Conservation (phyloP, 768 basidiomycete genomes). For the Lactifluus hygrophoroides region DNA sequence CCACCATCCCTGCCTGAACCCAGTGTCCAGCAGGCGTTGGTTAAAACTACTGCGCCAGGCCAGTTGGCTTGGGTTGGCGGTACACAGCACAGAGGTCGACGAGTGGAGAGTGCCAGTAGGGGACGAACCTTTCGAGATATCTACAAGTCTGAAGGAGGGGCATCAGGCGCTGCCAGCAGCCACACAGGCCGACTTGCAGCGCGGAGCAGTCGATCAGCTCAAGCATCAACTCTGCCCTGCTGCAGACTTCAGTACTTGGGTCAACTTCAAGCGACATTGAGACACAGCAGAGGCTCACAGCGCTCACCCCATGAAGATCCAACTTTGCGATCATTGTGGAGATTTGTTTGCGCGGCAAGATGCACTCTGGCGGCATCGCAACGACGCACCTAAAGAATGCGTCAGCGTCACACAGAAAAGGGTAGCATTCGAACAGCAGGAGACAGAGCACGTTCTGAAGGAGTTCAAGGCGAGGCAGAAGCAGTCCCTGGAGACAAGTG, state of each 20-base stretch:
- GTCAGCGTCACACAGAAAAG: background rate
- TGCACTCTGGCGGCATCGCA: background rate
- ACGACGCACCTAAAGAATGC: background rate
- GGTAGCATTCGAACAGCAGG: background rate
- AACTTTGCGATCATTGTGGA: background rate
- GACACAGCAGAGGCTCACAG: background rate
- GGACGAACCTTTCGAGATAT: background rate
- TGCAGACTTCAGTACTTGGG: background rate
- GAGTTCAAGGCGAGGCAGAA: background rate
- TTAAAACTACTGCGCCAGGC: background rate
- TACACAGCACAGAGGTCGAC: background rate
- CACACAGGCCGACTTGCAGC: background rate
- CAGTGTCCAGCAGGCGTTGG: background rate
- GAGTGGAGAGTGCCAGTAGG: background rate
- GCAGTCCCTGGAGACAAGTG: background rate
- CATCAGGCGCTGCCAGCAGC: background rate
- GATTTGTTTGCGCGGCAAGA: background rate
- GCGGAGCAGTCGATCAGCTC: background rate
- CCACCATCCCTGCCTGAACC: background rate
- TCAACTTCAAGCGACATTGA: background rate
- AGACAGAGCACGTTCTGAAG: background rate
- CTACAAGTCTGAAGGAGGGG: background rate
- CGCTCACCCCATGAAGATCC: background rate
- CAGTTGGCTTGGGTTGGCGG: background rate
- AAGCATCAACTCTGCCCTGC: no score